Conservation (phyloP, 2,329 filamentous ascomycete genomes). For the Penicillium sp. region DNA sequence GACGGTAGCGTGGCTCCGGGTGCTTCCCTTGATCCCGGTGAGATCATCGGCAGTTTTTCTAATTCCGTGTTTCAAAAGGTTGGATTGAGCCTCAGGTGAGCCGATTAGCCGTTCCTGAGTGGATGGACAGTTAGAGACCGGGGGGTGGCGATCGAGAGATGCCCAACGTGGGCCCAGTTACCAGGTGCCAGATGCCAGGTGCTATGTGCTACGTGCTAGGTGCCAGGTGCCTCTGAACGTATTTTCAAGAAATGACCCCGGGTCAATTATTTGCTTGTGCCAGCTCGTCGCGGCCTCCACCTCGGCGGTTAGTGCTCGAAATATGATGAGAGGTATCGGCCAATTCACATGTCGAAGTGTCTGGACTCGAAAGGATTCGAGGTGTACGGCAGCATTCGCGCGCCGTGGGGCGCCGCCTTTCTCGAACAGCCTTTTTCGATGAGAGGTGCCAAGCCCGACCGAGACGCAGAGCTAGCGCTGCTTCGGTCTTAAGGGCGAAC, state of each 20-base stretch:
- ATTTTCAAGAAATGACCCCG: background rate
- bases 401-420: background rate
- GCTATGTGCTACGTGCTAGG: too few relatives aligned
- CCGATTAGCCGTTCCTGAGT: slow-evolving; percentile 8
- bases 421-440: slow-evolving; percentile 6
- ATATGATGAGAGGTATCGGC: background rate
- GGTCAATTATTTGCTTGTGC: background rate
- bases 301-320: background rate
- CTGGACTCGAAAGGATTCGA: background rate
- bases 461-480: slow-evolving; percentile 10
- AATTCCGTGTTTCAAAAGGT: slow-evolving; percentile 2
- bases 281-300: background rate
- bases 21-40: background rate
- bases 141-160: background rate
- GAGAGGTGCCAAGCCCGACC: slow-evolving; percentile 8
- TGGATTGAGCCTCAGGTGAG: slow-evolving; percentile 17
- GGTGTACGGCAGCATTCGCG: background rate
- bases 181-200: background rate
- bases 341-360: background rate
- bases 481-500: slow-evolving; percentile 16
- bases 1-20: background rate
- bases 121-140: background rate
- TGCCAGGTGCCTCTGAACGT: background rate
- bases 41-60: slow-evolving; percentile 2
- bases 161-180: background rate